These are phyloP conservation scores for Catunica adiposa DNA, from an alignment of 2,329 filamentous ascomycete genomes.

Conservation along the genomic window DNA sequence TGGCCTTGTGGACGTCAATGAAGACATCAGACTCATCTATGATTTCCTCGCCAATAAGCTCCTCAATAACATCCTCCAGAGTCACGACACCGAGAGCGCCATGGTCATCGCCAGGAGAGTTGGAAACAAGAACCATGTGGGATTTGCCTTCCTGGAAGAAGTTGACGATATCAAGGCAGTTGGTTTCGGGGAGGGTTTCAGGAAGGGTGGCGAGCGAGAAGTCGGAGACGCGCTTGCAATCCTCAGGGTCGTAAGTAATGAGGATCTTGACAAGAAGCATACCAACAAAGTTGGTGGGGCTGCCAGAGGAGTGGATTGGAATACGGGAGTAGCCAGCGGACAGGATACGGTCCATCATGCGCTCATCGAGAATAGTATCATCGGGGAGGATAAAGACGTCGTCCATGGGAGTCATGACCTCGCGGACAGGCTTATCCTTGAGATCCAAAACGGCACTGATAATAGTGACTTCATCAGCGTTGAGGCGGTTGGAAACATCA, in stretches of 20 bases:
- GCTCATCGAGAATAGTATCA: slow-evolving; percentile 80
- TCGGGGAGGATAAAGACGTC: slow-evolving; percentile 96
- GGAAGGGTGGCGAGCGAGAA: slow-evolving; percentile 88
- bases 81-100: slow-evolving; percentile 90
- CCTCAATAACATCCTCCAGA: slow-evolving; percentile 93
- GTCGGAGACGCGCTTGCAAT: slow-evolving; percentile 69
- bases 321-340: slow-evolving; percentile 92
- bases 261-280: slow-evolving; percentile 98
- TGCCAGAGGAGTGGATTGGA: slow-evolving; percentile 77
- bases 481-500: slow-evolving; percentile 71
- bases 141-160: slow-evolving; percentile 99
- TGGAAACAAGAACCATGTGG: slow-evolving; percentile 93
- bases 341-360: slow-evolving; percentile 85
- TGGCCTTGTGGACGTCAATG: slow-evolving; percentile 95
- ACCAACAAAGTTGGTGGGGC: slow-evolving; percentile 75
- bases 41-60: slow-evolving; percentile 98
- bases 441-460: slow-evolving; percentile 92
- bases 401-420: slow-evolving; percentile 97
- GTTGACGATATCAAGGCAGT: slow-evolving; percentile 95
- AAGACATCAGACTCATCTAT: slow-evolving; percentile 98
- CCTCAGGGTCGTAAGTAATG: slow-evolving; percentile 96
- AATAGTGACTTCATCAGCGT: slow-evolving; percentile 96
- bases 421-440: slow-evolving; percentile 87
- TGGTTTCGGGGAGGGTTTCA: slow-evolving; percentile 87
- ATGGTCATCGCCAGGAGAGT: slow-evolving; percentile 73